Evolutionary conservation across 345 rosid genomes (phyloP).

Genomic region (Carallia pectinifolia): DNA sequence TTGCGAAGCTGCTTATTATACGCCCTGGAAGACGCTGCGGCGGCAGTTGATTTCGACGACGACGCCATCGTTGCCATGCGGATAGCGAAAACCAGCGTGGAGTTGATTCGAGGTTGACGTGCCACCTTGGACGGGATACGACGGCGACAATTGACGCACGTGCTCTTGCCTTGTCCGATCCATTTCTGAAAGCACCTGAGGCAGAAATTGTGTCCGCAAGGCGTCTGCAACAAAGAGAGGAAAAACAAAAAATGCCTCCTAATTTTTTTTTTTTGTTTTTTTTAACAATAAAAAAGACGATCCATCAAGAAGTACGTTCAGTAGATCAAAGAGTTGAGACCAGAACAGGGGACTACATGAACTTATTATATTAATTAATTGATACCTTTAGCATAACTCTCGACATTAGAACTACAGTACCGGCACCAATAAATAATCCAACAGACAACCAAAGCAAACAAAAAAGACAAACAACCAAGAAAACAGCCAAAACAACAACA

Average conservation of each 20-base stretch:
- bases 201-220: constrained; percentile 85
- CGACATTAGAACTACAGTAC: not conserved
- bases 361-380: no score
- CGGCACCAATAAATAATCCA: not conserved
- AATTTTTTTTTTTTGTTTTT: no score
- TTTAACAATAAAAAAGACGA: no score
- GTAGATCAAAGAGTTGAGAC: no score
- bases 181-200: constrained; percentile 66
- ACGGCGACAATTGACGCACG: constrained; percentile 56
- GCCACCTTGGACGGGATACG: constrained; percentile 43
- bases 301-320: no score
- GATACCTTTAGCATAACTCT: not conserved
- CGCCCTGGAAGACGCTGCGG: constrained; percentile 17
- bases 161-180: constrained; percentile 46
- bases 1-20: constrained; percentile 41
- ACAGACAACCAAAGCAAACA: not conserved
- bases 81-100: constrained; percentile 50
- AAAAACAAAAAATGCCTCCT: not conserved
- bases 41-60: constrained; percentile 21
- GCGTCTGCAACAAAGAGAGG: constrained; percentile 45
- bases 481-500: no score
- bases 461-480: no score
- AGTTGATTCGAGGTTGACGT: constrained; percentile 59
- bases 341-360: no score
- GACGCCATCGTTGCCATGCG: constrained; percentile 44